phyloP scores from a whole-genome alignment of 2,329 filamentous ascomycete genomes.

The Fusarium guadeloupense region DNA sequence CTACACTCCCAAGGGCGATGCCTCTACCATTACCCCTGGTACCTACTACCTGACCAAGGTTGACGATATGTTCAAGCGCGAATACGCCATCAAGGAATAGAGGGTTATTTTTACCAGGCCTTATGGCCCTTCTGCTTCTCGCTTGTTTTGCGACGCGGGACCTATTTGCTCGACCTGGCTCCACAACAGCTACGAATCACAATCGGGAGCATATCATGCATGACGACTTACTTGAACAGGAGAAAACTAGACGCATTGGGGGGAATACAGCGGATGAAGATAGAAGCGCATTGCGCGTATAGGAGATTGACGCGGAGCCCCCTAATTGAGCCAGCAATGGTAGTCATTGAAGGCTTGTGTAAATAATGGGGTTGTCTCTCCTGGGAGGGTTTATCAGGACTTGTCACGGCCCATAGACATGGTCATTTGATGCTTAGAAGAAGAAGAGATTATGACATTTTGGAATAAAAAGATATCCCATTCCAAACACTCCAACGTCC shows the following conservation, averaged over 20 bases:
- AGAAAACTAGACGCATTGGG: constrained; percentile 42
- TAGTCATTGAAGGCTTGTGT: constrained; percentile 38
- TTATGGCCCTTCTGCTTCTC: constrained; percentile 31
- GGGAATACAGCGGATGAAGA: constrained; percentile 36
- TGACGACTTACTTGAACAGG: constrained; percentile 34
- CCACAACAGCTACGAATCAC: constrained; percentile 13
- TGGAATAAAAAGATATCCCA: constrained; percentile 37
- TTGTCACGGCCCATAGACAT: constrained; percentile 35
- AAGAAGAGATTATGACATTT: constrained; percentile 28
- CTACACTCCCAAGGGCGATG: constrained; percentile 74
- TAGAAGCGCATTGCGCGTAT: constrained; percentile 35
- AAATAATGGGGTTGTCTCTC: constrained; percentile 36
- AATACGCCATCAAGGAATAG: constrained; percentile 79
- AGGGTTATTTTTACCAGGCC: constrained; percentile 1
- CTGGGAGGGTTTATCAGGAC: constrained; percentile 24
- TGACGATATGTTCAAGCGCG: constrained; percentile 86
- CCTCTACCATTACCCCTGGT: constrained; percentile 71
- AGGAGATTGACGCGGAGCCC: constrained; percentile 31
- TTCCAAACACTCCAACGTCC: constrained; percentile 6
- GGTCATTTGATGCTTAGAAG: constrained; percentile 33
- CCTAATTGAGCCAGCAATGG: constrained; percentile 41
- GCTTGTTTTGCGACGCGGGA: constrained; percentile 19
- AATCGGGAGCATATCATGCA: constrained; percentile 33
- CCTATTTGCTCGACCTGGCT: constrained; percentile 18
- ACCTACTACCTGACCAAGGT: constrained; percentile 84